These are phyloP conservation scores for Claviceps purpurea DNA, from an alignment of 2,329 filamentous ascomycete genomes.

Conservation along the genomic window DNA sequence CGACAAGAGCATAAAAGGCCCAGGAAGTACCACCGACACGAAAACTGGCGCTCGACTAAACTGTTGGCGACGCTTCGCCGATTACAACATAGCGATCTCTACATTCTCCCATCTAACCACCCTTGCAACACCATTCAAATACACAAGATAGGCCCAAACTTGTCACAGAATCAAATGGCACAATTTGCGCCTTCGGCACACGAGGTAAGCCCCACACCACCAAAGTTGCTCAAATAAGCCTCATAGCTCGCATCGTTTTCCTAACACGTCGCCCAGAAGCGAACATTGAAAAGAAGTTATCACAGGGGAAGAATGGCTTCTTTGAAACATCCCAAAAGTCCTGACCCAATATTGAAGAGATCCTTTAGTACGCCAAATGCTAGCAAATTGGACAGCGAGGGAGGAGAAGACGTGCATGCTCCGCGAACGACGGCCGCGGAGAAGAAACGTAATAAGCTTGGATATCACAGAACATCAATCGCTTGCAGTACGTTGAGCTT, in stretches of 20 bases:
- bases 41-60: not conserved
- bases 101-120: not conserved
- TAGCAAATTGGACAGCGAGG: conserved; percentile 26
- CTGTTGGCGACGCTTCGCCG: not conserved
- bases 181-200: conserved; percentile 2
- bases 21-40: not conserved
- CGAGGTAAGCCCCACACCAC: not conserved
- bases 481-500: conserved; percentile 67
- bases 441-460: conserved; percentile 72
- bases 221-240: not conserved
- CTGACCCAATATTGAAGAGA: conserved; percentile 28
- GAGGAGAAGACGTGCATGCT: conserved; percentile 13
- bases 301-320: conserved; percentile 3
- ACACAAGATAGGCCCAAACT: not conserved
- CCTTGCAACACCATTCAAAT: not conserved
- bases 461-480: conserved; percentile 88
- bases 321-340: conserved; percentile 17
- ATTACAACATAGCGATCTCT: not conserved
- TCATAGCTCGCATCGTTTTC: not conserved
- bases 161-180: conserved; percentile 1
- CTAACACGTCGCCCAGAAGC: not conserved
- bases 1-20: not conserved
- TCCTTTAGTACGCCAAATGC: conserved; percentile 37
- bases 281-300: not conserved
- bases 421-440: conserved; percentile 27